Base-by-base conservation (phyloP, 176 grass and related monocot species). In the Eragrostis nindensis region DNA sequence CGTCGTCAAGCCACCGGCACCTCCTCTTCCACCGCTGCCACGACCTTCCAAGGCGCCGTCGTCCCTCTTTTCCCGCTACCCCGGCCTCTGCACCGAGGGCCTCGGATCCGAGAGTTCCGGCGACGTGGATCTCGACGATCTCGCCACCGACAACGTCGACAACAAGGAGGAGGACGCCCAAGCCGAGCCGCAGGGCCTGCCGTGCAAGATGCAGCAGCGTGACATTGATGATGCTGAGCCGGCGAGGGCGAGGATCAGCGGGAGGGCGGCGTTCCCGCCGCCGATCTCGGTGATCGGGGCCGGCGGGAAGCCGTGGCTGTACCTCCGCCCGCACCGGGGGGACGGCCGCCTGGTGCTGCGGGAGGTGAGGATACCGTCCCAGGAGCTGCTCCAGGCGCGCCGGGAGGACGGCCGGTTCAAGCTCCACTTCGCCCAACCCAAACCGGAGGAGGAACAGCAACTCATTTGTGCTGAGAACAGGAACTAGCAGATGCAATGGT, bases 101-200 rank as follows among this genome's bases (percentile, higher is more conserved):
- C 89, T 94, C n/a, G 92, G 92, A 22, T 87, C 89, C 1, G 92
- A 94, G 86, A 94, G 88, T 83, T 91, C 86, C 38, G 86, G 87
- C 73, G 92, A 91, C 73, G 65, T 91, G 56, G 77, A 89, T 8
- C 53, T 89, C 2, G 66, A 11, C 54, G 54, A 45, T 4, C 24
- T 14, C 69, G 7, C 2, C 5, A 26, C 78, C 24, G 80, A 70
- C 67, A 9, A 30, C 66, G 16, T 32, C 69, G 16, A 62, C 24
- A n/a, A n/a, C n/a, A 59, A 47, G 26, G 5, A 25, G n/a, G 17
- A 49, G 15, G 19, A 50, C 60, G 42, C 11, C 25, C 45, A 17
- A 12, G 44, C 27, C 21, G 59, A 24, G 27, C n/a, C n/a, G n/a
- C 68, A 63, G n/a, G 50, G 19, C 0, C 29, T 39, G 5, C 21